Base-by-base conservation (phyloP, 176 grass and related monocot genomes). In the Rhynchospora tenuis region DNA sequence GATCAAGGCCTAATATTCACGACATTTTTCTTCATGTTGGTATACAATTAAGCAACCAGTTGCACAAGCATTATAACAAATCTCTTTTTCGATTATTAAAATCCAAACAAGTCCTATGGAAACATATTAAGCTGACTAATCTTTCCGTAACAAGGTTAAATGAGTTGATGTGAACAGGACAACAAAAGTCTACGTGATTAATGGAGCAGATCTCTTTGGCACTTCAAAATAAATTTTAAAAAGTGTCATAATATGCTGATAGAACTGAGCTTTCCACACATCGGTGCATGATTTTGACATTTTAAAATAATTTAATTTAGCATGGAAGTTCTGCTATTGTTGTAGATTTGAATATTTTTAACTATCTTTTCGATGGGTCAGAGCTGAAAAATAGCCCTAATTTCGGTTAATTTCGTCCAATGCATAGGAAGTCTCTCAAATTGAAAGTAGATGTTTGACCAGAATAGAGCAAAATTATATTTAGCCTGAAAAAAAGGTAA, bases 171-270 rank as follows among this genome's bases (percentile, higher is more conserved):
- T 73, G 44, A 51, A 74, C 71, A 15, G n/a, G 71, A 46, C 47
- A 74, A 74, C 71, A 74, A 74, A 74, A 52, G 71, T 74, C 71
- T 74, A 16, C 22, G 13, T 73, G 20, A 74, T 74, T 74, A 74
- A 50, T 74, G 45, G 9, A 74, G 11, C 71, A 47, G 45, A 74
- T 24, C 20, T 51, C n/a, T 27, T 51, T 74, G 44, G 19, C 71
- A 74, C 43, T 74, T 9, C 10, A 19, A 74, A 72, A 46, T 46
- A 46, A 45, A 74, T 74, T 26, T 51, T 51, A 48, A 74, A 74
- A 50, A 26, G 70, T 50, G 3, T 13, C 7, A 60, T 50, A 73
- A 7, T 74, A 74, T 52, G 71, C 71, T 28, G 71, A 27, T 74
- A 7, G 71, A 74, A 74, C 71, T 52, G 71, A 74, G 71, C 71